Evolutionary conservation across 2,329 filamentous ascomycete genomes (phyloP).

Genomic region (Fusarium abutilonis): DNA sequence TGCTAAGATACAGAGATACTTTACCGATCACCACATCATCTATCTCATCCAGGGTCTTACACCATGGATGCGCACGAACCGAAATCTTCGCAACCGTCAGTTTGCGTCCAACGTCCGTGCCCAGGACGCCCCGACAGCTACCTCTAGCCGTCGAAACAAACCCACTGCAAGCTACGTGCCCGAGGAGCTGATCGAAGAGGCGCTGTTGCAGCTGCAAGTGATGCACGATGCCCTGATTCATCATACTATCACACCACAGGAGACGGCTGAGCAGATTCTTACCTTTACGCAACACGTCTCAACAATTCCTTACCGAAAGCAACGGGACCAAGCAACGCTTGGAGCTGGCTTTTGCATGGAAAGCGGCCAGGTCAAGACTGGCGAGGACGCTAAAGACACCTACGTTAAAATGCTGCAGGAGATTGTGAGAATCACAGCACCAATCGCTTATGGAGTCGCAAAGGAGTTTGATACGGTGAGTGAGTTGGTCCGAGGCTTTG

Average conservation of each 20-base stretch:
- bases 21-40: conserved; percentile 65
- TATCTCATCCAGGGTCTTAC: conserved; percentile 78
- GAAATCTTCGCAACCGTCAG: conserved; percentile 71
- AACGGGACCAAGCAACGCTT: conserved; percentile 59
- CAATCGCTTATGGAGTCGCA: conserved; percentile 76
- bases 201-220: conserved; percentile 75
- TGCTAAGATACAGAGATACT: conserved; percentile 61
- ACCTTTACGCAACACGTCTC: conserved; percentile 82
- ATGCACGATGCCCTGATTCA: conserved; percentile 73
- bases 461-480: conserved; percentile 67
- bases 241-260: conserved; percentile 68
- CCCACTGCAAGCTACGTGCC: conserved; percentile 63
- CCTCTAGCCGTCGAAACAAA: conserved; percentile 52
- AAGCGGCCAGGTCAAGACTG: conserved; percentile 76
- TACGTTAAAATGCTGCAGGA: conserved; percentile 81
- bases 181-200: conserved; percentile 75
- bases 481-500: conserved; percentile 68
- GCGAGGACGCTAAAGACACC: conserved; percentile 71
- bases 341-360: conserved; percentile 81
- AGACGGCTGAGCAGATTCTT: conserved; percentile 78
- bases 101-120: conserved; percentile 72
- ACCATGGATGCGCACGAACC: conserved; percentile 74
- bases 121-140: conserved; percentile 44
- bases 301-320: conserved; percentile 75
- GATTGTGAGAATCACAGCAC: conserved; percentile 74